phyloP scores from a whole-genome alignment of 163 green algal genomes.

The Coccomyxa subellipsoidea region DNA sequence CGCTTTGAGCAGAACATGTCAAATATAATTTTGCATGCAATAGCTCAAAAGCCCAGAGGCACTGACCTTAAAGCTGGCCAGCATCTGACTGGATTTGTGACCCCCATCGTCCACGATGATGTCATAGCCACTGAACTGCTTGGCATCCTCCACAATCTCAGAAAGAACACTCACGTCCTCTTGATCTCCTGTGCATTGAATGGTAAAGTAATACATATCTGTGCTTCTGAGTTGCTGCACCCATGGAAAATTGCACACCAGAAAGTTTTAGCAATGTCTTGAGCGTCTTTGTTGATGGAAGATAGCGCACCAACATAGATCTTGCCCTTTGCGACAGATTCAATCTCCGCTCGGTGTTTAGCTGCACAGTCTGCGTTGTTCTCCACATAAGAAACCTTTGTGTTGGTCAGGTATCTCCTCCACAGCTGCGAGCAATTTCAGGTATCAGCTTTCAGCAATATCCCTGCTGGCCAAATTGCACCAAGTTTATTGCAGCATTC shows the following conservation, averaged over 20 bases:
- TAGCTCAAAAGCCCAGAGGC: too few species aligned
- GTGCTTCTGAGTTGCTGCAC: too few species aligned
- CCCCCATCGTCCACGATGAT: slow-evolving; percentile 10
- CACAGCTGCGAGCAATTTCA: slow-evolving; percentile 20
- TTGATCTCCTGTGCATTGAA: slow-evolving; percentile 5
- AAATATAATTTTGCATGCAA: too few species aligned
- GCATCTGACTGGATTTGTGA: slow-evolving; percentile 12
- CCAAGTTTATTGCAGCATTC: neutral
- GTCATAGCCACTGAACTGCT: slow-evolving; percentile 7
- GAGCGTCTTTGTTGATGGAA: too few species aligned
- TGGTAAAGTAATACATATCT: too few species aligned
- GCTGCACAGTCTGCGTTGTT: neutral
- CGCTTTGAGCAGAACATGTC: too few species aligned
- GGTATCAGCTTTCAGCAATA: neutral
- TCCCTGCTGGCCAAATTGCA: neutral
- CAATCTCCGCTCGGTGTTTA: slow-evolving; percentile 10
- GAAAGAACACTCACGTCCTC: slow-evolving; percentile 4
- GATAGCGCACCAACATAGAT: slow-evolving; percentile 4
- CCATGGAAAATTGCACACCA: too few species aligned
- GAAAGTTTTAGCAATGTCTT: too few species aligned
- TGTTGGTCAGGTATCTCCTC: slow-evolving; percentile 8
- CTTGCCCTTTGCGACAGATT: neutral
- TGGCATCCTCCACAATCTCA: slow-evolving; percentile 6
- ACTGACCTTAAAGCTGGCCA: slow-evolving; percentile 9
- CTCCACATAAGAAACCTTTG: slow-evolving; percentile 15